Conservation (phyloP, 1,284 basidiomycete genomes). For the Pyrrhoderma noxium region DNA sequence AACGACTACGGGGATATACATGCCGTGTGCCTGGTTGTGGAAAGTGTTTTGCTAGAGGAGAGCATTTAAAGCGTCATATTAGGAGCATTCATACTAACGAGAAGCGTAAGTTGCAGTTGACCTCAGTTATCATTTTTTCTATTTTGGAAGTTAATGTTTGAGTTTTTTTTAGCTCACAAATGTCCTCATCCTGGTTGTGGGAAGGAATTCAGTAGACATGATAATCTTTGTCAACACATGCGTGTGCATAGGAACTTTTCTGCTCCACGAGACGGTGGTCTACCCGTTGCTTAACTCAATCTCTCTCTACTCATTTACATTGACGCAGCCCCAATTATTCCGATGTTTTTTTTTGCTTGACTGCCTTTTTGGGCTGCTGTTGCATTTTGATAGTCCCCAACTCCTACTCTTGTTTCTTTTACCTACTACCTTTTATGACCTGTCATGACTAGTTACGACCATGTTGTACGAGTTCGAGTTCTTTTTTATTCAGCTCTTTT, state of each 20-base stretch:
- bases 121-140: slow-evolving; percentile 6
- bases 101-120: slow-evolving; percentile 49
- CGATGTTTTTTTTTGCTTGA: not conserved
- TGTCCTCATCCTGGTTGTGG: slow-evolving; percentile 72
- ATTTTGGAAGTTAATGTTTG: not conserved
- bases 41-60: slow-evolving; percentile 71
- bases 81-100: slow-evolving; percentile 75
- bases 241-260: slow-evolving; percentile 58
- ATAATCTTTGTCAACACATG: slow-evolving; percentile 79
- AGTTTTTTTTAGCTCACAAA: slow-evolving; percentile 51
- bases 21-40: slow-evolving; percentile 71
- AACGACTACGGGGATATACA: slow-evolving; percentile 53
- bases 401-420: too few relatives aligned
- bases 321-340: not conserved
- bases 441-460: too few relatives aligned
- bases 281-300: not conserved
- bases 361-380: too few relatives aligned
- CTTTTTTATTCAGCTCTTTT: too few relatives aligned
- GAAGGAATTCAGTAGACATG: slow-evolving; percentile 79
- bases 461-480: too few relatives aligned
- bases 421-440: too few relatives aligned
- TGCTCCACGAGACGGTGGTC: slow-evolving; percentile 18
- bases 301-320: not conserved
- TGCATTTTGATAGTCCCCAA: too few relatives aligned
- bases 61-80: slow-evolving; percentile 75